A percentile compares a stretch with the other conserved stretches of the same genome.
Conservation (phyloP, 768 basidiomycete genomes). For the Xerocomus brunneocitrinus region DNA sequence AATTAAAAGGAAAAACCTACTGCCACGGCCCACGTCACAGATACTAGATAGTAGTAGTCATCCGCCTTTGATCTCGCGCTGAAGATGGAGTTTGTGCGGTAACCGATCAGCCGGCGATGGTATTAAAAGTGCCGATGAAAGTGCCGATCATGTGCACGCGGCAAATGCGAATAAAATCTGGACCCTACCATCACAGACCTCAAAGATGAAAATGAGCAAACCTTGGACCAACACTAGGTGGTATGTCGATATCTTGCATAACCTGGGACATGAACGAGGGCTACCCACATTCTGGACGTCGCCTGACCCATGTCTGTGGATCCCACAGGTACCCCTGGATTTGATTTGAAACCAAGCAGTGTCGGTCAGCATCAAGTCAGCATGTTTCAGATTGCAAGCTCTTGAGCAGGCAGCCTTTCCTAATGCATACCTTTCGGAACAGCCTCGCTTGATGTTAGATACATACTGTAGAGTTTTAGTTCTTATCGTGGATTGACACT, state of each 20-base stretch:
- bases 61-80: background rate
- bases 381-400: background rate
- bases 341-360: slow-evolving; percentile 2
- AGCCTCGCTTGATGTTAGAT: background rate
- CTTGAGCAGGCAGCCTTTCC: background rate
- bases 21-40: background rate
- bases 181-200: background rate
- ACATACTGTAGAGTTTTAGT: background rate
- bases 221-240: background rate
- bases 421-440: background rate
- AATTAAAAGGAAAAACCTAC: background rate
- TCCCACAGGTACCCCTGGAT: background rate
- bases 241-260: background rate
- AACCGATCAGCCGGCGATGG: slow-evolving; percentile 2
- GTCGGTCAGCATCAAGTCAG: background rate
- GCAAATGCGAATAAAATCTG: background rate
- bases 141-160: background rate
- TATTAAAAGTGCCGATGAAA: background rate
- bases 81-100: background rate
- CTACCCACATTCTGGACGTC: background rate
- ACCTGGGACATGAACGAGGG: background rate
- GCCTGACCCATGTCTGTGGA: background rate
- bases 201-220: background rate
- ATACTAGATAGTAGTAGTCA: background rate
- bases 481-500: background rate